Evolutionary conservation across 192 early-diverging fungal genomes (phyloP).

Genomic region (Coemansia sp.): DNA sequence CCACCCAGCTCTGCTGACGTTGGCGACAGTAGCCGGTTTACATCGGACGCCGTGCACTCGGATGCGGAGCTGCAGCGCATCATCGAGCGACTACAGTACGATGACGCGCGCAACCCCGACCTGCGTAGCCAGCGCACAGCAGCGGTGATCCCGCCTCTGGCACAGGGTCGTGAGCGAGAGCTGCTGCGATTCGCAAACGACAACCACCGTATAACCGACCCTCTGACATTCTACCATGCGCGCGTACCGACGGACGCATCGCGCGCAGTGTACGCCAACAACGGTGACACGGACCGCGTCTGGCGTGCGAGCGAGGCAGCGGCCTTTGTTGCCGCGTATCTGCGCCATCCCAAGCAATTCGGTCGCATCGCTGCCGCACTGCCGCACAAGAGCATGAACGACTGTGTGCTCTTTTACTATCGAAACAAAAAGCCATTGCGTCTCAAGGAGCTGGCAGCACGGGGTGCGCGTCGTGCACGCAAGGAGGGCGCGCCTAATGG

Average conservation of each 20-base stretch:
- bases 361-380: slow-evolving; percentile 64
- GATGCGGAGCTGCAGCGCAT: slow-evolving; percentile 76
- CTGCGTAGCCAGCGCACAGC: slow-evolving; percentile 66
- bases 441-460: slow-evolving; percentile 61
- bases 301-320: slow-evolving; percentile 67
- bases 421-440: slow-evolving; percentile 71
- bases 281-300: slow-evolving; percentile 53
- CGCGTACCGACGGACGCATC: slow-evolving; percentile 24
- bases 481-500: slow-evolving; percentile 29
- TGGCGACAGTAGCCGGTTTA: slow-evolving; percentile 46
- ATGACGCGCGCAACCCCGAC: slow-evolving; percentile 69
- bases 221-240: slow-evolving; percentile 59
- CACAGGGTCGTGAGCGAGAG: slow-evolving; percentile 56
- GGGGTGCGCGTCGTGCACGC: slow-evolving; percentile 43
- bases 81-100: slow-evolving; percentile 65
- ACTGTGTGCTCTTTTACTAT: slow-evolving; percentile 77
- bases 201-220: slow-evolving; percentile 58
- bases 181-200: slow-evolving; percentile 57
- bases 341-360: slow-evolving; percentile 72
- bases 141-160: slow-evolving; percentile 71
- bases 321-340: slow-evolving; percentile 62
- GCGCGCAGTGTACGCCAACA: slow-evolving; percentile 35
- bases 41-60: slow-evolving; percentile 69
- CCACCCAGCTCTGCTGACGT: slow-evolving; percentile 10
- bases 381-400: slow-evolving; percentile 60